Percentiles rank a stretch among this genome's conserved stretches.
Evolutionary conservation across 2,329 filamentous ascomycete species (phyloP).

Genomic region (Trichoderma atroviride): DNA sequence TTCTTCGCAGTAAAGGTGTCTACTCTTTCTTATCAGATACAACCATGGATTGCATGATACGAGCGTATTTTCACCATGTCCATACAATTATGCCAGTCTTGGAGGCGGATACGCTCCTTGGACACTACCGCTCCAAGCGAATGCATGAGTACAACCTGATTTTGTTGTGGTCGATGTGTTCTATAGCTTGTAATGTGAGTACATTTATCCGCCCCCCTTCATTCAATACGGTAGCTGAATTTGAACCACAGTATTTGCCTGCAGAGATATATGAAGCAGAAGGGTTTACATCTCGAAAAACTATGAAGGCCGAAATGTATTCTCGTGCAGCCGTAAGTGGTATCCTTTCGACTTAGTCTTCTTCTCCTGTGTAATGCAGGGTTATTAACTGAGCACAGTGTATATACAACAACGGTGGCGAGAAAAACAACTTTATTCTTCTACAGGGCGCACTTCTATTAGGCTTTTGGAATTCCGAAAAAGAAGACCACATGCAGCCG

Average conservation of each 20-base stretch:
- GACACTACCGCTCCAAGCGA: constrained; percentile 9
- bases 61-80: constrained; percentile 19
- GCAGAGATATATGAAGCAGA: constrained; percentile 17
- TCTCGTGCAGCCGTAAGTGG: constrained; percentile 10
- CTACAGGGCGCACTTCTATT: background rate
- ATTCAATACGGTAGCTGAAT: background rate
- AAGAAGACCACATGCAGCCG: constrained; percentile 18
- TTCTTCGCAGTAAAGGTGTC: constrained; percentile 16
- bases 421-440: constrained; percentile 18
- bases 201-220: no score
- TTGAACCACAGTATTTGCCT: background rate
- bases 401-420: constrained; percentile 13
- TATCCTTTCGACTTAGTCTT: background rate
- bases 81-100: constrained; percentile 18
- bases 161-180: constrained; percentile 1
- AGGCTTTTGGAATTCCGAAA: constrained; percentile 19
- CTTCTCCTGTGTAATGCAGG: no score
- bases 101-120: constrained; percentile 15
- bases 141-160: constrained; percentile 14
- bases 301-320: constrained; percentile 14
- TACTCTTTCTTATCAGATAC: constrained; percentile 15
- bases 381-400: background rate
- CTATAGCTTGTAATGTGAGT: constrained; percentile 6
- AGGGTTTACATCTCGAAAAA: constrained; percentile 18
- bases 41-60: constrained; percentile 5